phyloP scores from a whole-genome alignment of 495 filamentous ascomycete genomes.

The Penicillium antarcticum region DNA sequence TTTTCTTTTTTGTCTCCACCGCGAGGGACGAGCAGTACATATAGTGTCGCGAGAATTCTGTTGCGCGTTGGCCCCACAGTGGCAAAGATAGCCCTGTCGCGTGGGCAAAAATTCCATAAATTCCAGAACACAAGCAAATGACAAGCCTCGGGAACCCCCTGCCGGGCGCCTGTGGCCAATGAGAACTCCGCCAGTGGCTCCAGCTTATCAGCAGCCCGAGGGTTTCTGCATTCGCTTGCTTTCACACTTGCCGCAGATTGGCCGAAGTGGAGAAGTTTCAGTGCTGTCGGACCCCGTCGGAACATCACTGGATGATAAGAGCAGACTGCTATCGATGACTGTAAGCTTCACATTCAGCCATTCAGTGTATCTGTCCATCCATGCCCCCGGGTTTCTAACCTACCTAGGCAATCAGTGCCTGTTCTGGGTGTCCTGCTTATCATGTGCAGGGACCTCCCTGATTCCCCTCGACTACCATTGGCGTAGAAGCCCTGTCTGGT shows the following conservation, averaged over 20 bases:
- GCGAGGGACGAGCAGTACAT: slow-evolving; percentile 15
- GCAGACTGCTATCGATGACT: no score
- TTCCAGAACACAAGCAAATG: slow-evolving; percentile 18
- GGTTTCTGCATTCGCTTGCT: slow-evolving; percentile 15
- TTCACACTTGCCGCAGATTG: background rate
- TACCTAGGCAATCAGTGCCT: no score
- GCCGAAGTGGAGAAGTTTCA: background rate
- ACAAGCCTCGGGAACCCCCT: slow-evolving; percentile 13
- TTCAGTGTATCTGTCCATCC: no score
- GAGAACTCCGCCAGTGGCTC: background rate
- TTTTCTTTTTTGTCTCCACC: slow-evolving; percentile 25
- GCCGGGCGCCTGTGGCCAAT: background rate
- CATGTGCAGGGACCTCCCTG: no score
- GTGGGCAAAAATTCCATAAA: slow-evolving; percentile 19
- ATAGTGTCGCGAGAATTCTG: slow-evolving; percentile 20
- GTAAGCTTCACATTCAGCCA: no score
- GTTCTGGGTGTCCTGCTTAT: no score
- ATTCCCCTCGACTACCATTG: no score
- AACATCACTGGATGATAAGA: no score
- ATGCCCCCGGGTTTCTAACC: no score
- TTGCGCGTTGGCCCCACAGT: slow-evolving; percentile 20
- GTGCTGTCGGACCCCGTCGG: background rate
- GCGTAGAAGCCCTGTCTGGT: background rate
- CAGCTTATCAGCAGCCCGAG: slow-evolving; percentile 21
- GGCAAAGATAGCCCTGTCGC: slow-evolving; percentile 17